phyloP scores from a whole-genome alignment of 2,329 filamentous ascomycete species.

The Fusarium scirpi region DNA sequence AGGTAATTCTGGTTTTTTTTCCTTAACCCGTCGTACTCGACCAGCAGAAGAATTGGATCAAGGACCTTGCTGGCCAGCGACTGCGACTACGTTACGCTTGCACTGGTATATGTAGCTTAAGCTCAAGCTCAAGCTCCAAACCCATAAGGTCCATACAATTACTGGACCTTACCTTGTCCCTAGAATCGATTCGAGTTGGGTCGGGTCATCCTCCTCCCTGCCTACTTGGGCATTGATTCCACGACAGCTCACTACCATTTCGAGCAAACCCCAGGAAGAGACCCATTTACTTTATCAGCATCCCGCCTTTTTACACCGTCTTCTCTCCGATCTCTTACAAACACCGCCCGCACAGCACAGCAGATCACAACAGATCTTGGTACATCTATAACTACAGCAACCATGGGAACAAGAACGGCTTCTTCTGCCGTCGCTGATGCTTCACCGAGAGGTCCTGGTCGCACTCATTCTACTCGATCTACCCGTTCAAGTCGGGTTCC shows the following conservation, averaged over 20 bases:
- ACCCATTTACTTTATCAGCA: constrained; percentile 29
- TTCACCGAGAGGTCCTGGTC: constrained; percentile 49
- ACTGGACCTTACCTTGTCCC: constrained; percentile 3
- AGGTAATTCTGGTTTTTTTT: constrained; percentile 21
- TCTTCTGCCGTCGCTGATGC: constrained; percentile 40
- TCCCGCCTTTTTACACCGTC: constrained; percentile 32
- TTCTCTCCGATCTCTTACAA: constrained; percentile 20
- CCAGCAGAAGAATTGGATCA: constrained; percentile 12
- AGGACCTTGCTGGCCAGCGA: constrained; percentile 8
- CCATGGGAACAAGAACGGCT: constrained; percentile 46
- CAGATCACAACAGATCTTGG: neutral
- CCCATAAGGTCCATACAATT: constrained; percentile 5
- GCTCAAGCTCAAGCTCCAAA: neutral
- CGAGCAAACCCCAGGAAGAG: constrained; percentile 31
- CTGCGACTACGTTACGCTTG: constrained; percentile 21
- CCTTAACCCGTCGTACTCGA: constrained; percentile 13
- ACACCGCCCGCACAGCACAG: constrained; percentile 14
- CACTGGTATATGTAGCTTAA: constrained; percentile 23
- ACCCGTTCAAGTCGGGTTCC: constrained; percentile 45
- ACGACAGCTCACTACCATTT: constrained; percentile 36
- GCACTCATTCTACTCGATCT: constrained; percentile 53
- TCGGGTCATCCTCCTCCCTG: constrained; percentile 21
- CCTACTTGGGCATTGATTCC: constrained; percentile 27
- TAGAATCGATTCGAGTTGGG: neutral
- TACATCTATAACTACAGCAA: constrained; percentile 2